Evolutionary conservation across 148 eudicot genomes (phyloP).

Genomic region (Fallopia convolvulus): DNA sequence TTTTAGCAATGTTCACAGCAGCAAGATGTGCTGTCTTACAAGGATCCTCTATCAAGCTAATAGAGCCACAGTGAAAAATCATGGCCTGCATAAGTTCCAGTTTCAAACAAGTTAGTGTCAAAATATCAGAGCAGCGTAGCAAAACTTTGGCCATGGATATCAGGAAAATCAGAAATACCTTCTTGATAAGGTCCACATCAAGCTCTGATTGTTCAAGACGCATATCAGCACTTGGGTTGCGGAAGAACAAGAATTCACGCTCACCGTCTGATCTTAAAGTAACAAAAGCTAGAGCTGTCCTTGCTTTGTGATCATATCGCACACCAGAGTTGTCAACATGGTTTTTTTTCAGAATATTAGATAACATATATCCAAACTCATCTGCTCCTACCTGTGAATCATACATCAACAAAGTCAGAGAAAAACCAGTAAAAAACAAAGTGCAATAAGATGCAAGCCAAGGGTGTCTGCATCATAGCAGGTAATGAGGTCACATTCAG

Average conservation of each 20-base stretch:
- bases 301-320: slow-evolving; percentile 60
- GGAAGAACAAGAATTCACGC: slow-evolving; percentile 78
- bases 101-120: background rate
- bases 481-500: background rate
- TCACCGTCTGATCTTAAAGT: slow-evolving; percentile 69
- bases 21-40: slow-evolving; percentile 78
- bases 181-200: slow-evolving; percentile 52
- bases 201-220: slow-evolving; percentile 67
- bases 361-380: slow-evolving; percentile 81
- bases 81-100: slow-evolving; percentile 41
- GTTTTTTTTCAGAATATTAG: slow-evolving; percentile 67
- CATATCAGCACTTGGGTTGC: slow-evolving; percentile 88
- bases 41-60: slow-evolving; percentile 83
- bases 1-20: slow-evolving; percentile 68
- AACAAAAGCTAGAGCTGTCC: slow-evolving; percentile 77
- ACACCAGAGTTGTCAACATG: slow-evolving; percentile 73
- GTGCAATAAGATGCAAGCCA: background rate
- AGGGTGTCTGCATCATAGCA: background rate
- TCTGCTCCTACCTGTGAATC: slow-evolving; percentile 72
- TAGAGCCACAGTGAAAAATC: slow-evolving; percentile 83
- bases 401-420: background rate
- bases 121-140: background rate
- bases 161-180: slow-evolving; percentile 33
- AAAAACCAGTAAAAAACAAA: background rate
- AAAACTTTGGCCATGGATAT: background rate